These are phyloP conservation scores for Mercurialis annua DNA, from an alignment of 345 rosid species.

Conservation along the genomic window DNA sequence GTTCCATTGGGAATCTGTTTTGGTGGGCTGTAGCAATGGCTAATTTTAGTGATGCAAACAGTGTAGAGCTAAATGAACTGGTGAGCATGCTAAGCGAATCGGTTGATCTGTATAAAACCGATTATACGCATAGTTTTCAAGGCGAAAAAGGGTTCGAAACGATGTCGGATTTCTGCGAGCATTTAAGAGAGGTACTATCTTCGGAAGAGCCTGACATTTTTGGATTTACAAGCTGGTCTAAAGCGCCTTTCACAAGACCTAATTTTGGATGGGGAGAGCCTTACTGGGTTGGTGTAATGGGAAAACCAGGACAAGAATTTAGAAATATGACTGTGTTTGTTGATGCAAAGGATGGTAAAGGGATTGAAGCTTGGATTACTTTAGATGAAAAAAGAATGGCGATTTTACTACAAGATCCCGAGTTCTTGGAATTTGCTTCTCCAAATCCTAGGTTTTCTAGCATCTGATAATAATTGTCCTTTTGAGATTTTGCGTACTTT, in stretches of 20 bases:
- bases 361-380: constrained; percentile 27
- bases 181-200: constrained; percentile 2
- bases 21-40: constrained; percentile 13
- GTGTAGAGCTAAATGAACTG: constrained; percentile 6
- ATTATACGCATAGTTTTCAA: constrained; percentile 13
- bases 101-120: constrained; percentile 7
- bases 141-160: constrained; percentile 19
- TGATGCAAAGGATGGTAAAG: constrained; percentile 15
- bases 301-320: constrained; percentile 20
- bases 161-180: constrained; percentile 9
- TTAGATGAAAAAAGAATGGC: constrained; percentile 18
- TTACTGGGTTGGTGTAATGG: constrained; percentile 14
- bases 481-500: too few relatives aligned
- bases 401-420: constrained; percentile 8
- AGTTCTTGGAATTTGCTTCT: constrained; percentile 23
- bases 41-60: background rate
- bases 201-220: constrained; percentile 18
- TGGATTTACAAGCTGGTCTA: constrained; percentile 17
- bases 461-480: too few relatives aligned
- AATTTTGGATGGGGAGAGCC: constrained; percentile 29
- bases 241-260: background rate
- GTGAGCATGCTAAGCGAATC: constrained; percentile 11
- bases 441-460: constrained; percentile 21
- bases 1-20: background rate
- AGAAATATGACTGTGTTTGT: constrained; percentile 11